Evolutionary conservation across 2,329 filamentous ascomycete species (phyloP), one percentile per base, ranked within the genome.

Genomic region (Epichloe glyceriae): DNA sequence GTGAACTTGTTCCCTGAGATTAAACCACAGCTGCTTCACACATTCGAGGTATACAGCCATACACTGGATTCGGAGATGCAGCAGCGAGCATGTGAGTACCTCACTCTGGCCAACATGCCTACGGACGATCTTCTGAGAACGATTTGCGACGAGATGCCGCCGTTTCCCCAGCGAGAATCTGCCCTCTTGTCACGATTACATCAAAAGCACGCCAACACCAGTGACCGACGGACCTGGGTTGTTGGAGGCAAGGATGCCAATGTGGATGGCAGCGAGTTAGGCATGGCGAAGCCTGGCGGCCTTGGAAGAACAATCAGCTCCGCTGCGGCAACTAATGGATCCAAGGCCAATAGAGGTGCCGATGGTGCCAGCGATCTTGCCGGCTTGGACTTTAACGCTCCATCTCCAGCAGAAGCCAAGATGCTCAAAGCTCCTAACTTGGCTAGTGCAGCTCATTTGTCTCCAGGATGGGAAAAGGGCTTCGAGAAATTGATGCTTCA

Each of bases 1-100:
- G 88, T 98, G 69, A 98, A 98, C 67, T 71, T 98, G 48, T 98
- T 98, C 66, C 93, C 93, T 1, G 94, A 98, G 66, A 97, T 98
- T 70, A 97, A 96, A 68, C 88, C 90, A 8, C 91, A 96, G 65
- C 79, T 98, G 3, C 71, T 97, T 44, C 85, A 88, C 58, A 85
- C 95, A 7, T 98, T 98, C 71, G 80, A 86, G 54, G 76, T 89
- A 33, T 97, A 96, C 69, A 95, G 88, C 64, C 89, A 97, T 65
- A 94, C 90, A 0, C 75, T 97, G 30, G 93, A 98, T 65, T 88
- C 93, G 0, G 93, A 98, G 66, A 74, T 98, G 57, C 93, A 98
- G 66, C 93, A 98, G 70, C 77, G 93, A 68, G 91, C 93, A 14
- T 98, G 89, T 69, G 93, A 98, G 66, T 98, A 97, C 65, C 74